A percentile compares a stretch with the other conserved stretches of the same genome.
These are phyloP conservation scores for Penicillium sp. DNA, from an alignment of 2,329 filamentous ascomycete species.

Conservation along the genomic window DNA sequence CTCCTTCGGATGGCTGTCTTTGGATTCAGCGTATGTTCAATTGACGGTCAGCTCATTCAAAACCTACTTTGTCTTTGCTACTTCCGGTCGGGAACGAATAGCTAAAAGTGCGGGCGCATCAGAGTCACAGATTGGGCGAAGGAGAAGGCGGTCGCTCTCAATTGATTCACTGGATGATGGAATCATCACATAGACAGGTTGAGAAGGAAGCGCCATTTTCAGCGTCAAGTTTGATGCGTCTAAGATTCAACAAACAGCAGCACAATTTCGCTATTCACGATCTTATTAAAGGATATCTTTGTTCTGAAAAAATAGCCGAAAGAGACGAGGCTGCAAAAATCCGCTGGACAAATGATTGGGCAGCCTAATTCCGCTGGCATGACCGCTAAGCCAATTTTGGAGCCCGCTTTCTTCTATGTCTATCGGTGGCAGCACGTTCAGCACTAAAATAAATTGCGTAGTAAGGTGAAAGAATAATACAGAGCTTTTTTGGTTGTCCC, in stretches of 20 bases:
- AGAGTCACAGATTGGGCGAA: constrained; percentile 28
- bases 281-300: not conserved
- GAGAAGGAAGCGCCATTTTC: constrained; percentile 16
- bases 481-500: too few relatives aligned
- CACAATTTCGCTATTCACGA: not conserved
- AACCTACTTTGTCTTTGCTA: constrained; percentile 30
- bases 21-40: not conserved
- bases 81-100: constrained; percentile 31
- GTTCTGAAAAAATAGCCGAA: not conserved
- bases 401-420: not conserved
- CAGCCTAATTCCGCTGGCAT: not conserved
- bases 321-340: not conserved
- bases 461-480: too few relatives aligned
- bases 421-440: too few relatives aligned
- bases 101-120: constrained; percentile 29
- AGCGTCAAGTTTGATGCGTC: not conserved
- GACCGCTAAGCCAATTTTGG: not conserved
- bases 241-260: not conserved
- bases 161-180: constrained; percentile 16
- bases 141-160: constrained; percentile 26
- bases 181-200: constrained; percentile 19
- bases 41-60: too few relatives aligned
- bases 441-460: too few relatives aligned
- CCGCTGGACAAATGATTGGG: not conserved
- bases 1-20: constrained; percentile 26